Percentiles rank a stretch among this genome's conserved stretches.
Conservation (phyloP, 2,329 filamentous ascomycete genomes). For the Ophiostoma quercus region DNA sequence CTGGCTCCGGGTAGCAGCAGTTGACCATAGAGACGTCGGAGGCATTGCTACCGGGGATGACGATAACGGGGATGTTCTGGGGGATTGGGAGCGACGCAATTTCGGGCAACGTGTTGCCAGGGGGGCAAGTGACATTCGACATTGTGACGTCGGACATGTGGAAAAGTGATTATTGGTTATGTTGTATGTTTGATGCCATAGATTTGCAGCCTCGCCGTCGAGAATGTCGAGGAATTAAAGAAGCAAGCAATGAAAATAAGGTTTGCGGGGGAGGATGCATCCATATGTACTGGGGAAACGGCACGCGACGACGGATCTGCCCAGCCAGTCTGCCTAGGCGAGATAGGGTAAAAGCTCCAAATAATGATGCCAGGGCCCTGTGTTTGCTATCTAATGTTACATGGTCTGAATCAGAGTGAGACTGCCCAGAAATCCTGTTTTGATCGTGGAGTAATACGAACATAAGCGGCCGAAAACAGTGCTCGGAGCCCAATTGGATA, state of each 20-base stretch:
- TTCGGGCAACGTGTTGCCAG: background rate
- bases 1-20: background rate
- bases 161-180: too few species aligned
- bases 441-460: background rate
- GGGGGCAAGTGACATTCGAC: background rate
- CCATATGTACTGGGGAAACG: background rate
- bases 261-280: background rate
- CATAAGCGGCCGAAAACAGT: background rate
- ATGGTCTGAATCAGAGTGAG: background rate
- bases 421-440: background rate
- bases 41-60: constrained; percentile 8
- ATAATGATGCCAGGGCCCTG: background rate
- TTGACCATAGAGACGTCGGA: background rate
- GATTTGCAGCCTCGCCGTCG: background rate
- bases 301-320: background rate
- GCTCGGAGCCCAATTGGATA: background rate
- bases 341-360: background rate
- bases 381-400: background rate
- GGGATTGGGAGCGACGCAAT: background rate
- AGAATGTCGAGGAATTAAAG: background rate
- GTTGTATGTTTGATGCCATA: background rate
- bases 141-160: background rate
- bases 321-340: background rate
- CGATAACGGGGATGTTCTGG: background rate
- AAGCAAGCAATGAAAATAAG: background rate